A percentile compares a stretch with the other conserved stretches of the same genome.
Conservation (phyloP, 148 eudicot genomes). For the Rhododendron molle region DNA sequence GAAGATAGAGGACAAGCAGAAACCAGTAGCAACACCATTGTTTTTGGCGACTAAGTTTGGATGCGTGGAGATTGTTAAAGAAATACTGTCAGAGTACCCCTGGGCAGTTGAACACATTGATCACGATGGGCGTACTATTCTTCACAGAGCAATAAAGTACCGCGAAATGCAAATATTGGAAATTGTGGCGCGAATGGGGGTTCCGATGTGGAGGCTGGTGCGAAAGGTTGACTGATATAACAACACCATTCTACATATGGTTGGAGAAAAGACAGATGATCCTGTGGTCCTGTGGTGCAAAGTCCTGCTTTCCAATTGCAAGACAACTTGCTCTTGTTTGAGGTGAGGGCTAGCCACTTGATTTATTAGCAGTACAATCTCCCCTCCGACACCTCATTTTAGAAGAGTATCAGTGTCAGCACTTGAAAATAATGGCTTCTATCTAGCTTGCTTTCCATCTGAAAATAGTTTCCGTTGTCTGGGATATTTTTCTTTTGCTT, state of each 20-base stretch:
- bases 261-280: neutral
- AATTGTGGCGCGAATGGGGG: neutral
- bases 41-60: conserved; percentile 4
- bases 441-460: neutral
- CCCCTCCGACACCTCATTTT: neutral
- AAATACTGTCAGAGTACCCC: neutral
- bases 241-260: conserved; percentile 3
- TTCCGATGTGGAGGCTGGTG: neutral
- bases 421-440: neutral
- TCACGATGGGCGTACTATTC: neutral
- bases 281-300: neutral
- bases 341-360: neutral
- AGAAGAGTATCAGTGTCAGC: neutral
- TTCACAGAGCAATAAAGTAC: neutral
- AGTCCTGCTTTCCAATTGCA: neutral
- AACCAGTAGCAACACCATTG: neutral
- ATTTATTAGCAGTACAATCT: neutral
- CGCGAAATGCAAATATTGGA: neutral
- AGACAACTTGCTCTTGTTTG: conserved; percentile 1
- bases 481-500: neutral
- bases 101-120: neutral
- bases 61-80: neutral
- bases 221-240: neutral
- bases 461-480: neutral
- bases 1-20: neutral